Percentiles rank a stretch among this genome's conserved stretches.
phyloP scores from a whole-genome alignment of 2,329 filamentous ascomycete genomes.

The Fusarium agapanthi region DNA sequence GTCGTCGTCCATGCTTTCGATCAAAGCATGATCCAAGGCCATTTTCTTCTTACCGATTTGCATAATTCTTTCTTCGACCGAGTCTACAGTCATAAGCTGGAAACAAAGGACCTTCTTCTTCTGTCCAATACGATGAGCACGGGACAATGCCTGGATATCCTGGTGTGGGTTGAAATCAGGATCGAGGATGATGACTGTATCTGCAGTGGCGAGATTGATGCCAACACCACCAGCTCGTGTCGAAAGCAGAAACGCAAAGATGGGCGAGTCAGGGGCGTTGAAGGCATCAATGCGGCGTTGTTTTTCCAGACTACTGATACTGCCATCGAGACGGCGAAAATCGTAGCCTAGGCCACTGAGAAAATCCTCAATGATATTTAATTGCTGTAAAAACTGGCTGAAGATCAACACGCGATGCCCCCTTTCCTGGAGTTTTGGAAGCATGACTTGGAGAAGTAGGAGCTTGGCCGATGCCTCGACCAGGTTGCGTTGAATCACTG shows the following conservation, averaged over 20 bases:
- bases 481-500: slow-evolving; percentile 78
- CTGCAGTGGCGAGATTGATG: slow-evolving; percentile 95
- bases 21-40: slow-evolving; percentile 92
- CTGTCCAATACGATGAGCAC: slow-evolving; percentile 95
- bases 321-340: slow-evolving; percentile 88
- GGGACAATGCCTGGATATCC: slow-evolving; percentile 92
- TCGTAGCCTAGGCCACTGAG: slow-evolving; percentile 76
- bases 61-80: slow-evolving; percentile 94
- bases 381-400: slow-evolving; percentile 90
- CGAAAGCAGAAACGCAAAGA: slow-evolving; percentile 92
- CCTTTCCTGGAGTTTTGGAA: slow-evolving; percentile 84
- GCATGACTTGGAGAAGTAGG: slow-evolving; percentile 81
- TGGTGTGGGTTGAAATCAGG: slow-evolving; percentile 98
- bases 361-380: slow-evolving; percentile 94
- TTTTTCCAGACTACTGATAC: slow-evolving; percentile 81
- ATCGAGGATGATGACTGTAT: slow-evolving; percentile 97
- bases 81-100: slow-evolving; percentile 88
- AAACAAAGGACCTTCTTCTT: slow-evolving; percentile 96
- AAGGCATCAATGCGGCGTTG: slow-evolving; percentile 94
- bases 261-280: slow-evolving; percentile 81
- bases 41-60: slow-evolving; percentile 96
- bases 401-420: slow-evolving; percentile 95
- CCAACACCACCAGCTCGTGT: slow-evolving; percentile 96
- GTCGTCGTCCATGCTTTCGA: slow-evolving; percentile 89
- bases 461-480: slow-evolving; percentile 93